Percentiles rank a stretch among this genome's conserved stretches.
These are phyloP conservation scores for Penicillium goetzii DNA, from an alignment of 495 filamentous ascomycete species.

Conservation along the genomic window DNA sequence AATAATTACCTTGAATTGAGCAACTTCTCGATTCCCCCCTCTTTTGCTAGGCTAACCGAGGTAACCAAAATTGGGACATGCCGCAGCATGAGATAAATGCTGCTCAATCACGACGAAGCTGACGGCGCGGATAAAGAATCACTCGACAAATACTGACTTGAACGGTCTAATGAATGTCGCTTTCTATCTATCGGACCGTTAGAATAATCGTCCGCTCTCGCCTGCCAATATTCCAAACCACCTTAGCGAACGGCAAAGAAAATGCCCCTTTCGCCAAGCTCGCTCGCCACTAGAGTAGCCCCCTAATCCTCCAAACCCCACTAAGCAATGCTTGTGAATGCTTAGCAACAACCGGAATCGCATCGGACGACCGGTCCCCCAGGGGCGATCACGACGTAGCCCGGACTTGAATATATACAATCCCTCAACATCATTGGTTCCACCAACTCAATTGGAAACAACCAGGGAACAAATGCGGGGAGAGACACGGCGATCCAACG, in stretches of 20 bases:
- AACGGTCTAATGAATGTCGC: background rate
- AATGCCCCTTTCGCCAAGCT: background rate
- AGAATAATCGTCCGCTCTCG: background rate
- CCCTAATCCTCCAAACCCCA: background rate
- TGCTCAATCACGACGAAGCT: no score
- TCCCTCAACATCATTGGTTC: background rate
- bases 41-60: no score
- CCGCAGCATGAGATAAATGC: no score
- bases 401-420: background rate
- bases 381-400: background rate
- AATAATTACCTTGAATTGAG: no score
- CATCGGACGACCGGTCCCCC: conserved; percentile 2
- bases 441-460: background rate
- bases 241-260: background rate
- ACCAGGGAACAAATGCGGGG: conserved; percentile 5
- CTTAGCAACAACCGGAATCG: background rate
- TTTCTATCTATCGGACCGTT: background rate
- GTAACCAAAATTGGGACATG: no score
- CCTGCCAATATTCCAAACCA: background rate
- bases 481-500: background rate
- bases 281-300: background rate
- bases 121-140: no score
- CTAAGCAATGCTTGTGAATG: background rate
- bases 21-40: no score
- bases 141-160: no score